Conservation (phyloP, 2,329 filamentous ascomycete genomes). For the Ascochyta pisi region DNA sequence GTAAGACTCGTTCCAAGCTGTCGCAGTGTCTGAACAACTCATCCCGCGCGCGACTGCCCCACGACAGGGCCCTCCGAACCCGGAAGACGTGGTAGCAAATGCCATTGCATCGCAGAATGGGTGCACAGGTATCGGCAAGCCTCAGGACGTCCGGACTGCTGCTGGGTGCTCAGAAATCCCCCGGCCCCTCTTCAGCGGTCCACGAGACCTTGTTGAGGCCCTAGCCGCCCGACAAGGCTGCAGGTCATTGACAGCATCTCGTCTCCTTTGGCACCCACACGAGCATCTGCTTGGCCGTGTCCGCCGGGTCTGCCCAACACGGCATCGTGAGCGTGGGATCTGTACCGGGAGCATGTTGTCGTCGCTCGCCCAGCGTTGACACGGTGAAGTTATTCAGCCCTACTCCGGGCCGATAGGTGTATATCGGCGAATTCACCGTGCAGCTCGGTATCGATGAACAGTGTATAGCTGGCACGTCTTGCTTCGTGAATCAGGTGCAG, state of each 20-base stretch:
- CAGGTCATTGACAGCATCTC: slow-evolving; percentile 16
- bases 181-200: slow-evolving; percentile 28
- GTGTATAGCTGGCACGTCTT: not conserved
- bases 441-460: not conserved
- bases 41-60: slow-evolving; percentile 25
- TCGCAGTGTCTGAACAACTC: slow-evolving; percentile 21
- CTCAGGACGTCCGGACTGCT: slow-evolving; percentile 18
- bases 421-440: slow-evolving; percentile 20
- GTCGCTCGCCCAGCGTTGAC: slow-evolving; percentile 12
- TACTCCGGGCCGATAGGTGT: slow-evolving; percentile 17
- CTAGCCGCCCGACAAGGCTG: slow-evolving; percentile 21
- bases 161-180: slow-evolving; percentile 20
- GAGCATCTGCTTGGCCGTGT: slow-evolving; percentile 18
- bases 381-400: slow-evolving; percentile 16
- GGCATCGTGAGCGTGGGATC: slow-evolving; percentile 19
- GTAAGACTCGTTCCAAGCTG: slow-evolving; percentile 24
- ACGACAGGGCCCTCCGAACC: slow-evolving; percentile 31
- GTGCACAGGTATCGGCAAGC: slow-evolving; percentile 25
- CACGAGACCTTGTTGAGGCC: slow-evolving; percentile 31
- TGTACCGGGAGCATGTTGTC: slow-evolving; percentile 3
- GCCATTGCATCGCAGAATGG: slow-evolving; percentile 24
- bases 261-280: not conserved
- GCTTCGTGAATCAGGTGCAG: not conserved
- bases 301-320: slow-evolving; percentile 12
- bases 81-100: slow-evolving; percentile 21